These are phyloP conservation scores for Phytophthora sp. DNA, from an alignment of 352 stramenopile species.

Conservation along the genomic window DNA sequence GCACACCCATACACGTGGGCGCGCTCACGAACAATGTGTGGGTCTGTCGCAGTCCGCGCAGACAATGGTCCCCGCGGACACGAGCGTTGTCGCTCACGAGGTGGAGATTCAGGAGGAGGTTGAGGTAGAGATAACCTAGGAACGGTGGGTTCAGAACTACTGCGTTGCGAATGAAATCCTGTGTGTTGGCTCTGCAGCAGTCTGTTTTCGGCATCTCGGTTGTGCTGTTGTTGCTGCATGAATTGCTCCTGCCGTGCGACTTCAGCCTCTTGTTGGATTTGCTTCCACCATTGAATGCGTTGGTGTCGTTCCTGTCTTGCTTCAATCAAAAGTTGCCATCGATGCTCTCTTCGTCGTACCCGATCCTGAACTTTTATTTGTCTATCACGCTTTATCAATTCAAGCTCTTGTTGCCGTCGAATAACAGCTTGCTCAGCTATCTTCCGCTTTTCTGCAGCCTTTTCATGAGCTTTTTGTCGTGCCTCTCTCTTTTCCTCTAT, in stretches of 20 bases:
- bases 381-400: conserved; percentile 12
- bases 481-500: conserved; percentile 39
- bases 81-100: background rate
- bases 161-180: background rate
- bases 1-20: conserved; percentile 60
- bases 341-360: conserved; percentile 17
- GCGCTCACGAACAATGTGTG: conserved; percentile 49
- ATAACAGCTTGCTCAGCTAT: conserved; percentile 22
- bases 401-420: conserved; percentile 13
- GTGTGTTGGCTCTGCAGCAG: conserved; percentile 4
- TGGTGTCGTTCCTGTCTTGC: conserved; percentile 26
- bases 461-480: conserved; percentile 31
- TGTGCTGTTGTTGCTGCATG: conserved; percentile 23
- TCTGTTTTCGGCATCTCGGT: background rate
- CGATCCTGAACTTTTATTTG: conserved; percentile 27
- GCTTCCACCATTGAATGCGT: conserved; percentile 26
- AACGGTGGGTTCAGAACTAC: background rate
- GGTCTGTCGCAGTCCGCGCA: conserved; percentile 21
- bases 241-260: conserved; percentile 20
- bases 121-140: background rate
- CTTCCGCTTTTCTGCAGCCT: conserved; percentile 40
- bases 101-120: background rate
- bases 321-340: conserved; percentile 9
- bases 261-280: conserved; percentile 17
- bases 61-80: conserved; percentile 32